A percentile compares a stretch with the other conserved stretches of the same genome.
Conservation (phyloP, 2,329 filamentous ascomycete genomes). For the Chaetomiaceae sp. region DNA sequence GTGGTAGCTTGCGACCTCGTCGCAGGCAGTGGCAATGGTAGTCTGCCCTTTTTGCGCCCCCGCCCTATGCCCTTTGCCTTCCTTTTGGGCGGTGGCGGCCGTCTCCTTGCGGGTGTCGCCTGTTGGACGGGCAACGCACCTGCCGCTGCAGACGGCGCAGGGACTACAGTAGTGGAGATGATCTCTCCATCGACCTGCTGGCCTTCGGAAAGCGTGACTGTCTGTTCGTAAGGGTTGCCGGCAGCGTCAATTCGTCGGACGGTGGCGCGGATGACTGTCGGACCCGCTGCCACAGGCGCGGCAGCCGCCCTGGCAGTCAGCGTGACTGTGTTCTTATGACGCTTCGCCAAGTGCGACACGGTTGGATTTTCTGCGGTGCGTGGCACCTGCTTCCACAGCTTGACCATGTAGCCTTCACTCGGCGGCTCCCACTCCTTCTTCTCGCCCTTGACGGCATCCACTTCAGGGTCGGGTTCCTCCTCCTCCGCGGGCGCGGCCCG, state of each 20-base stretch:
- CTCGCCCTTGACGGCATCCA: constrained; percentile 39
- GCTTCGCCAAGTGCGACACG: constrained; percentile 53
- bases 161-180: constrained; percentile 52
- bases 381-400: constrained; percentile 56
- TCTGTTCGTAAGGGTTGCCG: constrained; percentile 78
- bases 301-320: constrained; percentile 47
- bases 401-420: constrained; percentile 48
- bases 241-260: constrained; percentile 71
- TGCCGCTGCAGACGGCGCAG: constrained; percentile 51
- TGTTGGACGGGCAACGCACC: constrained; percentile 45
- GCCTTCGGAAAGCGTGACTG: constrained; percentile 73
- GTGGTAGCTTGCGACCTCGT: constrained; percentile 33
- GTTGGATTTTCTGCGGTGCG: constrained; percentile 50
- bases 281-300: constrained; percentile 36
- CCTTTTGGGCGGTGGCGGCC: constrained; percentile 70
- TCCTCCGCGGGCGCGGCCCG: constrained; percentile 57
- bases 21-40: constrained; percentile 33
- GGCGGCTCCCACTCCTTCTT: constrained; percentile 45
- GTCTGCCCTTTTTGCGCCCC: constrained; percentile 71
- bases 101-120: constrained; percentile 45
- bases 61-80: constrained; percentile 74
- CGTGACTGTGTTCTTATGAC: constrained; percentile 55
- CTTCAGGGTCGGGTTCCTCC: constrained; percentile 49
- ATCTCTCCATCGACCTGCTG: constrained; percentile 78
- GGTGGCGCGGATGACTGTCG: constrained; percentile 68